Conservation (phyloP, 495 filamentous ascomycete genomes). For the Xylaria acuta region DNA sequence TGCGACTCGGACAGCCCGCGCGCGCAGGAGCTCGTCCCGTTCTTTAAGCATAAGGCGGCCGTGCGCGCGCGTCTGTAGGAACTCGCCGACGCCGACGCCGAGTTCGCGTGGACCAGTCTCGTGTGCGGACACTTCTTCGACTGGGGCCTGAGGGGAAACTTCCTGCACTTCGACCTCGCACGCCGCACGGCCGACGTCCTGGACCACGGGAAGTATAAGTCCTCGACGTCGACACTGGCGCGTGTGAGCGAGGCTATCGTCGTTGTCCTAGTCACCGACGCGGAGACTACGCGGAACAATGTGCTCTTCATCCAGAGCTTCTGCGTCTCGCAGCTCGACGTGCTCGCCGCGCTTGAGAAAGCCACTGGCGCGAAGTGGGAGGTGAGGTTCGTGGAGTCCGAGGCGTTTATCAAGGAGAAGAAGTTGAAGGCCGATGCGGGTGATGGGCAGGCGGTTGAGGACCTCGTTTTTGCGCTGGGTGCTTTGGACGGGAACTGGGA, state of each 20-base stretch:
- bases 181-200: conserved; percentile 45
- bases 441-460: conserved; percentile 32
- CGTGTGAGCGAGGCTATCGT: not conserved
- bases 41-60: conserved; percentile 40
- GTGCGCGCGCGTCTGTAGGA: conserved; percentile 34
- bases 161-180: conserved; percentile 47
- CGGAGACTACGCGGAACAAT: conserved; percentile 52
- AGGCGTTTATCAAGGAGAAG: not conserved
- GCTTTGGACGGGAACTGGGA: conserved; percentile 40
- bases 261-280: conserved; percentile 39
- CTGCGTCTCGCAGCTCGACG: conserved; percentile 50
- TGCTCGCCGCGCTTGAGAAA: conserved; percentile 52
- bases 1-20: conserved; percentile 42
- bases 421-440: conserved; percentile 27
- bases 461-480: conserved; percentile 43
- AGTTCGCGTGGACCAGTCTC: conserved; percentile 50
- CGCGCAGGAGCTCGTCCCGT: conserved; percentile 43
- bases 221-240: not conserved
- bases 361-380: conserved; percentile 41
- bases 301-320: conserved; percentile 53
- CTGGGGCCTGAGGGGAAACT: conserved; percentile 46
- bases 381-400: not conserved
- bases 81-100: not conserved
- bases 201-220: not conserved
- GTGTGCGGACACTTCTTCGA: conserved; percentile 55